Conservation (phyloP, 768 basidiomycete species). For the Termitomyces sp. region DNA sequence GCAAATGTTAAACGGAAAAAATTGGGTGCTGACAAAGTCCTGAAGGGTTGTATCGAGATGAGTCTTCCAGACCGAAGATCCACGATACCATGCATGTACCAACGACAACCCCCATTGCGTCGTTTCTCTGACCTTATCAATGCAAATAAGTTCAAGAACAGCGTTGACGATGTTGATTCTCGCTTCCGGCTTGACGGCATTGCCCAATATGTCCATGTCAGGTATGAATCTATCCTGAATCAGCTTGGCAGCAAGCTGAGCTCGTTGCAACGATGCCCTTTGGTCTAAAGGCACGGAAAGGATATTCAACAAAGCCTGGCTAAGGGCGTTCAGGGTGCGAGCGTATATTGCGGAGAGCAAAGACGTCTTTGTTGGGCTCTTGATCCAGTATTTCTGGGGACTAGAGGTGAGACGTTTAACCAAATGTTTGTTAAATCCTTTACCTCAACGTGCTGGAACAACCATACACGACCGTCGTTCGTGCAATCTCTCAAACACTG, state of each 20-base stretch:
- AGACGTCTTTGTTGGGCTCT: conserved; percentile 34
- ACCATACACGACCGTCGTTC: conserved; percentile 43
- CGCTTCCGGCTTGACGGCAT: conserved; percentile 26
- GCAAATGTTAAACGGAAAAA: neutral
- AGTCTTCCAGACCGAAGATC: conserved; percentile 35
- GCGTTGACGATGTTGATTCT: conserved; percentile 38
- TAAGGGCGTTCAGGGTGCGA: conserved; percentile 40
- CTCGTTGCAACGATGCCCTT: conserved; percentile 17
- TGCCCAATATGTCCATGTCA: conserved; percentile 39
- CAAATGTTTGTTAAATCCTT: neutral
- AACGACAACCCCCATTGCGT: conserved; percentile 27
- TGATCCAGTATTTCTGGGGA: conserved; percentile 48
- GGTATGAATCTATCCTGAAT: conserved; percentile 47
- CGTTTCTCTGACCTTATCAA: conserved; percentile 22
- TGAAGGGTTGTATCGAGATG: conserved; percentile 37
- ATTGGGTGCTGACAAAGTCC: conserved; percentile 33
- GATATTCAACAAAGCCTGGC: conserved; percentile 18
- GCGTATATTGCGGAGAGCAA: conserved; percentile 43
- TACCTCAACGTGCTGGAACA: conserved; percentile 53
- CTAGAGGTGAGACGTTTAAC: neutral
- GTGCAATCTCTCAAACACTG: conserved; percentile 49
- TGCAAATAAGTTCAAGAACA: conserved; percentile 35
- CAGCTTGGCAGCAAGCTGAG: conserved; percentile 29
- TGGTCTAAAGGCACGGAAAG: conserved; percentile 18
- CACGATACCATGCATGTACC: conserved; percentile 37